Conservation (phyloP, 371 early-diverging fungal genomes). For the Apophysomyces variabilis region DNA sequence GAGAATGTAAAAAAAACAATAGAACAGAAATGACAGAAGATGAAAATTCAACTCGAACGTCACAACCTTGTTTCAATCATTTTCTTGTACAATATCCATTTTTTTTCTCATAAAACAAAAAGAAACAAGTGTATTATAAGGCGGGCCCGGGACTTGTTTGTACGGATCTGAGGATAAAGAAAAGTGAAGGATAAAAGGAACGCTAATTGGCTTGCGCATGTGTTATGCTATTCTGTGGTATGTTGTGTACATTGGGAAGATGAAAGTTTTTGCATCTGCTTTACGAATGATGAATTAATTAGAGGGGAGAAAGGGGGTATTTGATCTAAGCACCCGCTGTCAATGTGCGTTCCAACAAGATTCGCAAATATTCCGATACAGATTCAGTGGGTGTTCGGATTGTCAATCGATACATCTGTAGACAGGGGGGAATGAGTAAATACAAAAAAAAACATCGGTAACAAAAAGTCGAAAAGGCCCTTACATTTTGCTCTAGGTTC, state of each 20-base stretch:
- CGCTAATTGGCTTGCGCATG: no score
- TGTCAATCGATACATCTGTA: conserved; percentile 90
- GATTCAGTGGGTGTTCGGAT: conserved; percentile 87
- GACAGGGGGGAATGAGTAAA: conserved; percentile 1
- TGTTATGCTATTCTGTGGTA: neutral
- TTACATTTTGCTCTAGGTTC: conserved; percentile 87
- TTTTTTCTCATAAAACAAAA: neutral
- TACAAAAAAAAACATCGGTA: neutral
- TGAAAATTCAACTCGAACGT: neutral
- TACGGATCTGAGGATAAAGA: neutral
- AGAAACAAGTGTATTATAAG: conserved; percentile 4
- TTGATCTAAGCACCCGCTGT: conserved; percentile 25
- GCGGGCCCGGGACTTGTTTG: neutral
- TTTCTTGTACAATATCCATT: conserved; percentile 5
- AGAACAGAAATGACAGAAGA: neutral
- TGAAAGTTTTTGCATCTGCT: neutral
- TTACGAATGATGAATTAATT: neutral
- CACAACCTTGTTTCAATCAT: neutral
- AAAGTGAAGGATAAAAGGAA: no score
- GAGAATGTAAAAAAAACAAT: conserved; percentile 72
- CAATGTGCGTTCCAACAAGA: conserved; percentile 43
- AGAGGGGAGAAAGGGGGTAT: neutral
- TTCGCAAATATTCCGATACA: conserved; percentile 65
- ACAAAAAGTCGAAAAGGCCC: conserved; percentile 12
- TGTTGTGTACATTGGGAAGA: conserved; percentile 2